phyloP scores from a whole-genome alignment of 345 rosid genomes.

The Mallotus nudiflorus region DNA sequence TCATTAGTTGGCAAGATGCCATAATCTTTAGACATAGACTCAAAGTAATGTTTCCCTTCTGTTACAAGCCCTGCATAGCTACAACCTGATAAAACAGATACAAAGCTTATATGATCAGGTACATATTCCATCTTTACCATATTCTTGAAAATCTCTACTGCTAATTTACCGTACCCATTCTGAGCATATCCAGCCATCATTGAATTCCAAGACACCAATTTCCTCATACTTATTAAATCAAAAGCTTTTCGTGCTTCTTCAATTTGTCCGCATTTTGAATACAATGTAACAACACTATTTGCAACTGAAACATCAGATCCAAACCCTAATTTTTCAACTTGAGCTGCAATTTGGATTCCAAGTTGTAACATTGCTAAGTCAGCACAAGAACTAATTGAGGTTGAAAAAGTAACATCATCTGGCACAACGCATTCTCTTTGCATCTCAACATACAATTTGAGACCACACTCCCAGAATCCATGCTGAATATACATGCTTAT shows the following conservation, averaged over 20 bases:
- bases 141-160: conserved; percentile 20
- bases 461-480: conserved; percentile 24
- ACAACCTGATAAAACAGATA: conserved; percentile 31
- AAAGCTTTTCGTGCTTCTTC: conserved; percentile 28
- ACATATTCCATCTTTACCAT: conserved; percentile 16
- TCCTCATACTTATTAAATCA: conserved; percentile 14
- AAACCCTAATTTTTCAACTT: conserved; percentile 23
- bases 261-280: conserved; percentile 27
- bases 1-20: conserved; percentile 21
- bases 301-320: conserved; percentile 26
- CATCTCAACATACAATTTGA: conserved; percentile 20
- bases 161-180: conserved; percentile 24
- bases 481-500: conserved; percentile 18
- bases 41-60: conserved; percentile 28
- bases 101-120: conserved; percentile 23
- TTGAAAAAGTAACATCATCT: conserved; percentile 24
- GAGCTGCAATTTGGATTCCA: conserved; percentile 28
- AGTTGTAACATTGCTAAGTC: conserved; percentile 20
- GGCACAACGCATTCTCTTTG: conserved; percentile 20
- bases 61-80: conserved; percentile 29
- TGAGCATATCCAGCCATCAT: conserved; percentile 30
- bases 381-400: conserved; percentile 25
- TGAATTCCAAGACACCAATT: conserved; percentile 31
- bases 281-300: conserved; percentile 27
- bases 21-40: conserved; percentile 22